Conservation (phyloP, 2,329 filamentous ascomycete species). For the Ophiostoma ulmi region DNA sequence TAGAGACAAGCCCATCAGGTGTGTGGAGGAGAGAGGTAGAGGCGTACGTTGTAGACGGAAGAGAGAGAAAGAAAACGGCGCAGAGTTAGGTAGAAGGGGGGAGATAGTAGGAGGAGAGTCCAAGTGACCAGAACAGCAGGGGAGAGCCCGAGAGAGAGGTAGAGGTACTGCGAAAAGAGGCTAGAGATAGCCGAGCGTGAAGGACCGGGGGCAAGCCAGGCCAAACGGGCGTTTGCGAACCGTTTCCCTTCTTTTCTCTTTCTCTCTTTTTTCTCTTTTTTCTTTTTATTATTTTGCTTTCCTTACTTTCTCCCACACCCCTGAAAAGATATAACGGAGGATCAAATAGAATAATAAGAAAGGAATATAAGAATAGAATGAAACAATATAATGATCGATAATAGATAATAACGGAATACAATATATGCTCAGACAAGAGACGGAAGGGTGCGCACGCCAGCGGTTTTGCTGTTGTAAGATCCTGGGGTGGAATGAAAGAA, state of each 20-base stretch:
- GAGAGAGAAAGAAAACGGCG: constrained; percentile 1
- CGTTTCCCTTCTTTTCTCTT: background rate
- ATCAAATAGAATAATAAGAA: background rate
- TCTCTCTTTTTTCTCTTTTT: background rate
- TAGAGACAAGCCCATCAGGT: constrained; percentile 18
- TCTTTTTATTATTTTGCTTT: background rate
- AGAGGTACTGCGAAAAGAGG: background rate
- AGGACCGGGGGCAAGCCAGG: background rate
- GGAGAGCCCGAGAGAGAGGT: background rate
- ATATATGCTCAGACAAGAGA: background rate
- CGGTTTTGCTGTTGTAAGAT: constrained; percentile 2
- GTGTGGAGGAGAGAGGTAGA: constrained; percentile 8
- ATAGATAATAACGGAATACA: background rate
- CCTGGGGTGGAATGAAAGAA: background rate
- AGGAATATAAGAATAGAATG: background rate
- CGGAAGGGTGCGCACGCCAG: background rate
- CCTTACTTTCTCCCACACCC: background rate
- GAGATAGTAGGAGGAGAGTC: background rate
- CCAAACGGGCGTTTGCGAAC: background rate
- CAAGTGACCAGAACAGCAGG: background rate
- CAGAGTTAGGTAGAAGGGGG: constrained; percentile 6
- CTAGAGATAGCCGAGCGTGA: background rate
- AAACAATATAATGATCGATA: background rate
- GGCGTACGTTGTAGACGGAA: background rate
- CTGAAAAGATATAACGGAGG: background rate